Base-by-base conservation (phyloP, 495 filamentous ascomycete species). In the Lophiostoma macrostomum region DNA sequence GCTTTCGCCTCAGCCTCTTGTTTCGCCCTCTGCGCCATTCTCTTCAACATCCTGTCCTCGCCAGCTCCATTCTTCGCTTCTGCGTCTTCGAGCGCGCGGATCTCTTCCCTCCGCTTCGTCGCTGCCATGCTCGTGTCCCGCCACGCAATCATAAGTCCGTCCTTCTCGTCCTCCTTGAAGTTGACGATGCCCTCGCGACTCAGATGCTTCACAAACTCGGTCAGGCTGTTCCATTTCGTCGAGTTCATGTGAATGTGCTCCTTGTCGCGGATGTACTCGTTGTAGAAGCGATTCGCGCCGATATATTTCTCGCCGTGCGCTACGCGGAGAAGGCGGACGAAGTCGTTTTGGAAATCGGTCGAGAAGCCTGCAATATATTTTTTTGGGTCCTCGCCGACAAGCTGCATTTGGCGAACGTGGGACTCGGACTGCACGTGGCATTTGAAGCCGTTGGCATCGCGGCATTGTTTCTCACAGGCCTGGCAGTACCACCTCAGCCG, bases 181-280 rank as follows among this genome's bases (percentile, higher is more conserved):
- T 83, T 74, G 64, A 87, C 91, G 27, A 95, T 80, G 0, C 91
- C 86, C 65, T 96, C 89, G 22, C 86, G 71, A 1, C 89, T 88
- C 7, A 99, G 70, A 59, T 85, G 71, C 59, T 93, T 91, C 3
- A 83, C 87, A 73, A 95, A 96, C 56, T 96, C 89, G 3, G 89
- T 88, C 48, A 99, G 71, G 29, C 76, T 74, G 50, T 83, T 79
- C 90, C 90, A 97, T 59, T 82, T 80, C 3, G 93, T 97, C 31
- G 90, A 77, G 70, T 96, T 97, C 84, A 96, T 86, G 64, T 97
- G 94, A 12, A 90, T 75, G 65, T 97, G 94, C 66, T 90, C 81
- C 65, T 87, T 86, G 67, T 87, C 75, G 13, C 73, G 71, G 53
- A 93, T 91, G 57, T 88, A 86, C 63, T 88, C 83, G 68, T 97